These are phyloP conservation scores for Neurospora pannonica DNA, from an alignment of 495 filamentous ascomycete species.

Conservation along the genomic window DNA sequence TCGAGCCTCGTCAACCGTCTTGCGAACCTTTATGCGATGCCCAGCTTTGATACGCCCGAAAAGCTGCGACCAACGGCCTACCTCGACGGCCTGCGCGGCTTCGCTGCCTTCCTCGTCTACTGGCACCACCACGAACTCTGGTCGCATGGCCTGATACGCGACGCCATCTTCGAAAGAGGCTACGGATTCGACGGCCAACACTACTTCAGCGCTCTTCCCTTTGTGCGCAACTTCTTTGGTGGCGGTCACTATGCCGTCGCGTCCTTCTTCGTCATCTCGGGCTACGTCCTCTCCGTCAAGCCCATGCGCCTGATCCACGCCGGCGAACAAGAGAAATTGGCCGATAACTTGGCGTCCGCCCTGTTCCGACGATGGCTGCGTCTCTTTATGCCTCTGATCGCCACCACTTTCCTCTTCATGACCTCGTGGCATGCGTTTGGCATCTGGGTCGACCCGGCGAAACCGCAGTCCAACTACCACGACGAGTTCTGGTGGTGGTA, in stretches of 20 bases:
- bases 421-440: constrained; percentile 39
- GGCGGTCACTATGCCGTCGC: constrained; percentile 47
- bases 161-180: constrained; percentile 20
- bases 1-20: not conserved
- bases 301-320: constrained; percentile 41
- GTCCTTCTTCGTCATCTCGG: constrained; percentile 40
- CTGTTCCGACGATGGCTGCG: constrained; percentile 27
- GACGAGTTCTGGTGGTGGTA: constrained; percentile 48
- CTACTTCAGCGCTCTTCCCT: constrained; percentile 31
- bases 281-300: constrained; percentile 42
- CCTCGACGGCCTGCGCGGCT: constrained; percentile 37
- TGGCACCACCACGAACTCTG: constrained; percentile 39
- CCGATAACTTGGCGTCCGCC: constrained; percentile 21
- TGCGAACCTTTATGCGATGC: not conserved
- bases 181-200: constrained; percentile 26
- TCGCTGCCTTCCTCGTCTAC: constrained; percentile 40
- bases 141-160: constrained; percentile 19
- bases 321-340: constrained; percentile 29
- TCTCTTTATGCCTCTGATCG: constrained; percentile 27
- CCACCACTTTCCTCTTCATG: constrained; percentile 41
- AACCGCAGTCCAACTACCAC: constrained; percentile 24
- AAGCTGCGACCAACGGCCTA: constrained; percentile 32
- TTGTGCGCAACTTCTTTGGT: constrained; percentile 28
- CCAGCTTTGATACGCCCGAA: not conserved
- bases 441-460: constrained; percentile 24